Evolutionary conservation across 2,329 filamentous ascomycete species (phyloP).

Genomic region (Teratosphaeria destructans): DNA sequence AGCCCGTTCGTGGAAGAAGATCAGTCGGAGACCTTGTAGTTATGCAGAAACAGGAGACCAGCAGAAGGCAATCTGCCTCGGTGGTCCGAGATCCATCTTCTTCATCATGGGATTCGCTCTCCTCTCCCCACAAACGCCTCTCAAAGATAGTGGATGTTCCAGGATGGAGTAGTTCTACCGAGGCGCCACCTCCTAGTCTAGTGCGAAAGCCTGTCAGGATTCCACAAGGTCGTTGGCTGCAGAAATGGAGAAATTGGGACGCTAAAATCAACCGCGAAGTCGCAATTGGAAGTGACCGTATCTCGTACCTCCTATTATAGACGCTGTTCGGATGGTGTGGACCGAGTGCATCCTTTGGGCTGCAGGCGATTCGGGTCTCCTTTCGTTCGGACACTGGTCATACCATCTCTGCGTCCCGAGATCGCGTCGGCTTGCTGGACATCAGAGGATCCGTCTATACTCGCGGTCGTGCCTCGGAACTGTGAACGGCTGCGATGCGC

Average conservation of each 20-base stretch:
- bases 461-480: background rate
- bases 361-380: background rate
- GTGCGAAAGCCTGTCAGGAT: background rate
- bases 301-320: background rate
- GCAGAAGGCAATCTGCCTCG: background rate
- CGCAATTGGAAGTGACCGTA: background rate
- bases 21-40: background rate
- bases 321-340: too few relatives aligned
- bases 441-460: background rate
- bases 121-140: background rate
- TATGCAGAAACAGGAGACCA: background rate
- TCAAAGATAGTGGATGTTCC: background rate
- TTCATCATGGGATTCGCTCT: background rate
- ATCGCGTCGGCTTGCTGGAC: background rate
- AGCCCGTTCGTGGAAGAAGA: background rate
- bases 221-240: background rate
- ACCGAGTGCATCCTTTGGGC: too few relatives aligned
- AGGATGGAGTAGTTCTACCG: background rate
- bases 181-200: background rate
- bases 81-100: background rate
- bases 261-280: background rate
- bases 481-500: background rate
- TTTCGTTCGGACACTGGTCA: background rate
- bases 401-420: background rate
- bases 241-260: background rate